Base-by-base conservation (phyloP, 257 asterid species). In the Solanum pennellii region DNA sequence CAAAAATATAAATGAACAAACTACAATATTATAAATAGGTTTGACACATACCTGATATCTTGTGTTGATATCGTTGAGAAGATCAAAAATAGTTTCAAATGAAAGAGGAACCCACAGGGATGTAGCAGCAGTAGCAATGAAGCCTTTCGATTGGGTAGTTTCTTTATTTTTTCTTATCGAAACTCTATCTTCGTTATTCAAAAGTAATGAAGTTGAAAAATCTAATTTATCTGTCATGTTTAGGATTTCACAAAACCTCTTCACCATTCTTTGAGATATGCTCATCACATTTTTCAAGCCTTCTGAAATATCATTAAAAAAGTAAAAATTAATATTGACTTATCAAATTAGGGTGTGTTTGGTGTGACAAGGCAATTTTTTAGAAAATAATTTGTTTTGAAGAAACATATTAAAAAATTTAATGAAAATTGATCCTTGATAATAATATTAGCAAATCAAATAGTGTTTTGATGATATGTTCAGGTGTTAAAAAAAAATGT, bases 201-300 rank as follows among this genome's bases (percentile, higher is more conserved):
- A 68, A n/a, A 91, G 91, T 0, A 91, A 86, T 13, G 89, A 27
- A 31, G 92, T 88, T 11, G 94, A 89, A 60, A 89, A 90, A 25
- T 92, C 93, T 1, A 87, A 68, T 87, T 86, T 91, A 16, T 91
- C 92, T 89, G 65, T 56, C 65, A 56, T 56, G 12, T 25, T 56
- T 56, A 56, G 25, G 10, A 5, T 20, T 56, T 56, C 94, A 86
- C 88, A 89, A 25, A 95, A 95, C 21, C 49, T 91, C 89, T 89
- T 92, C 87, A 93, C 91, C 98, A 95, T 93, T 87, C 95, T 90
- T 33, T 95, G 94, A 10, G 94, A 95, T 21, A 95, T 93, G 49
- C 91, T 88, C 94, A 92, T 88, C 20, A 94, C 31, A 89, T 88
- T 92, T 76, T 89, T 89, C 86, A 90, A 88, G 5, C 94, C 96